Conservation (phyloP, 768 basidiomycete genomes). For the Hygrophorus russula region DNA sequence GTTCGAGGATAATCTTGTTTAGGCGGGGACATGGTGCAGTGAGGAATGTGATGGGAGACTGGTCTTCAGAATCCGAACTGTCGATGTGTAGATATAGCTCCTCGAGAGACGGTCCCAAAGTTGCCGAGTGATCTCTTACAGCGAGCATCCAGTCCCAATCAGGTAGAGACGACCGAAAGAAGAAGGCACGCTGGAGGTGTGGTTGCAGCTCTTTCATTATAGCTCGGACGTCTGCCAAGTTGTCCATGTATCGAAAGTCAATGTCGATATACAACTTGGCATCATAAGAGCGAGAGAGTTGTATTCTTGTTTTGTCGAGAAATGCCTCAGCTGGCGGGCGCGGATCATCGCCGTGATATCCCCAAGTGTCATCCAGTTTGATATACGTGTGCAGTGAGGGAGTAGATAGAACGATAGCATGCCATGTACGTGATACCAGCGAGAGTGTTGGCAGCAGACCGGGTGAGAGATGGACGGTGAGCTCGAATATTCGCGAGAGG, state of each 20-base stretch:
- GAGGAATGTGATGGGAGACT: slow-evolving; percentile 2
- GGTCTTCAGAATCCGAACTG: slow-evolving; percentile 3
- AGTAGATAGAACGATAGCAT: slow-evolving; percentile 2
- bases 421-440: slow-evolving; percentile 1
- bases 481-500: slow-evolving; percentile 5
- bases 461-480: not conserved
- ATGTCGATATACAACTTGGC: slow-evolving; percentile 4
- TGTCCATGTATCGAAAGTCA: slow-evolving; percentile 2
- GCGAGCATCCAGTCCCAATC: slow-evolving; percentile 5
- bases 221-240: not conserved
- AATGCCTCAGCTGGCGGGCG: slow-evolving; percentile 1
- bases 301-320: slow-evolving; percentile 2
- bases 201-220: slow-evolving; percentile 3
- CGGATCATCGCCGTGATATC: slow-evolving; percentile 1
- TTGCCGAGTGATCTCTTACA: not conserved
- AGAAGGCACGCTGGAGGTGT: slow-evolving; percentile 3
- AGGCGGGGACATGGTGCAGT: not conserved
- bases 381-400: slow-evolving; percentile 4
- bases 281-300: slow-evolving; percentile 2
- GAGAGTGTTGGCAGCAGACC: not conserved
- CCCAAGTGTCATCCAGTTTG: slow-evolving; percentile 5
- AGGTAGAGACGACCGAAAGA: slow-evolving; percentile 1
- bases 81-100: slow-evolving; percentile 4
- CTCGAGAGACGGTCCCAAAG: slow-evolving; percentile 2
- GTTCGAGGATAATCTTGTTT: slow-evolving; percentile 3